phyloP scores from a whole-genome alignment of 495 filamentous ascomycete genomes.

The Xylaria scruposa region DNA sequence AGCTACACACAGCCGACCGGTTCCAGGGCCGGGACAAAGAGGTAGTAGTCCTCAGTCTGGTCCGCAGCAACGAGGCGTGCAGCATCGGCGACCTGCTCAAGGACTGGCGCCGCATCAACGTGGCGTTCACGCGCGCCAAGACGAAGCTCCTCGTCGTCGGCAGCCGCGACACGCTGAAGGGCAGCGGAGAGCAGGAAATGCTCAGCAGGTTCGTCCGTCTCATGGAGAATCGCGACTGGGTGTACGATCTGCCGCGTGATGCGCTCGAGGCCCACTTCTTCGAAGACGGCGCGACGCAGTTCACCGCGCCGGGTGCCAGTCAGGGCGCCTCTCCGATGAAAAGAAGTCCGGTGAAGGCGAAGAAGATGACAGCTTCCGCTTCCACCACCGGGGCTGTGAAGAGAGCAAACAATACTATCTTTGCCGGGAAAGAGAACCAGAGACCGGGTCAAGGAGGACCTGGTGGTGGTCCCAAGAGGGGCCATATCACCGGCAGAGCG shows the following conservation, averaged over 20 bases:
- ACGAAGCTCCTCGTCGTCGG: conserved; percentile 90
- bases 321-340: conserved; percentile 25
- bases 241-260: conserved; percentile 68
- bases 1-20: conserved; percentile 95
- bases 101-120: conserved; percentile 93
- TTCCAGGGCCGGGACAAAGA: conserved; percentile 97
- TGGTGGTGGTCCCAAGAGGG: conserved; percentile 36
- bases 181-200: conserved; percentile 71
- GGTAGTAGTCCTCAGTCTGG: conserved; percentile 82
- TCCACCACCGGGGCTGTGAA: neutral
- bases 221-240: conserved; percentile 76
- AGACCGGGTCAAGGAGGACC: conserved; percentile 18
- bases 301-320: conserved; percentile 30
- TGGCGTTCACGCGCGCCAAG: conserved; percentile 90
- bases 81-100: conserved; percentile 86
- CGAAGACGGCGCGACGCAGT: conserved; percentile 56
- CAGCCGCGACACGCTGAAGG: conserved; percentile 72
- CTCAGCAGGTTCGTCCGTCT: conserved; percentile 75
- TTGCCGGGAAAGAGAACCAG: conserved; percentile 42
- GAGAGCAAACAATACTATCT: conserved; percentile 19
- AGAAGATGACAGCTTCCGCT: neutral
- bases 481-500: conserved; percentile 46
- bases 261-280: conserved; percentile 74
- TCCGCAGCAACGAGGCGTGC: conserved; percentile 81
- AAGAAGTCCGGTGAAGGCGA: conserved; percentile 33